phyloP scores from a whole-genome alignment of 2,329 filamentous ascomycete genomes.

The Fusarium ramigenum region DNA sequence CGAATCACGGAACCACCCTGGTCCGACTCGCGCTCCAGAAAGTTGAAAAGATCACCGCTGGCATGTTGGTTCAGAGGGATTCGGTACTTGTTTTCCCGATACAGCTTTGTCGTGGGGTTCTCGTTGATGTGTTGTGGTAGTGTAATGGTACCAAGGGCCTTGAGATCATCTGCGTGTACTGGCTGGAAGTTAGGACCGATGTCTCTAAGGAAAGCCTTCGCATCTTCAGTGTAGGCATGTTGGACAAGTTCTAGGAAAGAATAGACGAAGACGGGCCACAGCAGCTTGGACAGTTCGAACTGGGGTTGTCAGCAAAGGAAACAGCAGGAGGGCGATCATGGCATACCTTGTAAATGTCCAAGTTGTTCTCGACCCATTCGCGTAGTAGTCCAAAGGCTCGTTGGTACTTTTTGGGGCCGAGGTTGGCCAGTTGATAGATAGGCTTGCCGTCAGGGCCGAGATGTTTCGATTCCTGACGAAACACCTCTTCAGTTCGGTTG shows the following conservation, averaged over 20 bases:
- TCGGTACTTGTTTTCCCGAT: slow-evolving; percentile 86
- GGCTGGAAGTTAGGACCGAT: slow-evolving; percentile 76
- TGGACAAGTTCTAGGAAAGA: slow-evolving; percentile 84
- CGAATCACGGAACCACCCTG: slow-evolving; percentile 82
- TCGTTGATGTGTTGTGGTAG: slow-evolving; percentile 81
- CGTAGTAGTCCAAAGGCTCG: slow-evolving; percentile 78
- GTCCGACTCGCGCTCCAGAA: slow-evolving; percentile 86
- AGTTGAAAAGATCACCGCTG: slow-evolving; percentile 84
- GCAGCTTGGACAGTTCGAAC: slow-evolving; percentile 86
- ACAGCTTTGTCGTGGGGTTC: slow-evolving; percentile 81
- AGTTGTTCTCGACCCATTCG: slow-evolving; percentile 88
- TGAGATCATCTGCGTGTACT: slow-evolving; percentile 83
- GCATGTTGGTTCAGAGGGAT: slow-evolving; percentile 89
- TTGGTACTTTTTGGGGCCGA: slow-evolving; percentile 79
- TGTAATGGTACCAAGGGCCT: slow-evolving; percentile 76
- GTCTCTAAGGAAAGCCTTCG: slow-evolving; percentile 75
- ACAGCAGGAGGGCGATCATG: neutral
- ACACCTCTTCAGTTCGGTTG: slow-evolving; percentile 88
- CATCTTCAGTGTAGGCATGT: slow-evolving; percentile 76
- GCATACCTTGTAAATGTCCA: slow-evolving; percentile 90
- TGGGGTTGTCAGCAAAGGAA: slow-evolving; percentile 49
- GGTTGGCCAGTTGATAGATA: slow-evolving; percentile 73
- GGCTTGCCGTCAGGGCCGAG: slow-evolving; percentile 84
- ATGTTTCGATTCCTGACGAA: slow-evolving; percentile 88
- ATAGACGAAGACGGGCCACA: slow-evolving; percentile 96